phyloP scores from a whole-genome alignment of 805 yeast genomes.

The Ascoidea rubescens region DNA sequence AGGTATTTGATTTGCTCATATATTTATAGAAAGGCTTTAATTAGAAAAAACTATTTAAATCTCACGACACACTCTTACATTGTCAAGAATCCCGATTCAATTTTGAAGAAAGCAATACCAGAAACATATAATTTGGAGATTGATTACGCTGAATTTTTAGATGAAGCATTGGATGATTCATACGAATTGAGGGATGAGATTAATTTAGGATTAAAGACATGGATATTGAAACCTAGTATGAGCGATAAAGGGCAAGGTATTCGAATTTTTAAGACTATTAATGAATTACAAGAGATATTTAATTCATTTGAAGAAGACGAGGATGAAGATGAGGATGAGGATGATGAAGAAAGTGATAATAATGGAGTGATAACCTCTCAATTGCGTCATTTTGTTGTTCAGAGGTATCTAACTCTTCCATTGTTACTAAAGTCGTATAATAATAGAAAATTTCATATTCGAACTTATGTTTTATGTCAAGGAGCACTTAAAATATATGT shows the following conservation, averaged over 20 bases:
- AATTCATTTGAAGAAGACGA: slow-evolving; percentile 74
- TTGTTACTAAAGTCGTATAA: slow-evolving; percentile 46
- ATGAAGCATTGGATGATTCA: slow-evolving; percentile 85
- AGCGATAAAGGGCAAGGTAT: slow-evolving; percentile 97
- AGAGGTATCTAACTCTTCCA: slow-evolving; percentile 63
- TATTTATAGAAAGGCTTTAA: slow-evolving; percentile 79
- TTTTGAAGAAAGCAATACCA: slow-evolving; percentile 50
- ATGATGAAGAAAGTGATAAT: slow-evolving; percentile 19
- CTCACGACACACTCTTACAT: slow-evolving; percentile 63
- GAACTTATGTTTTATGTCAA: slow-evolving; percentile 66
- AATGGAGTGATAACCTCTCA: slow-evolving; percentile 76
- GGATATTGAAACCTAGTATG: slow-evolving; percentile 95
- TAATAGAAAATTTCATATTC: slow-evolving; percentile 73
- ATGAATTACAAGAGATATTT: slow-evolving; percentile 71
- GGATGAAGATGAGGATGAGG: slow-evolving; percentile 37
- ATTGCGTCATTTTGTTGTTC: slow-evolving; percentile 81
- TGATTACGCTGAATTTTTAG: slow-evolving; percentile 92
- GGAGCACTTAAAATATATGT: slow-evolving; percentile 73
- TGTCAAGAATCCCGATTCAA: slow-evolving; percentile 62
- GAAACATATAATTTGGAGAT: slow-evolving; percentile 71
- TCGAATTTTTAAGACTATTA: slow-evolving; percentile 61
- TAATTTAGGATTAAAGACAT: slow-evolving; percentile 36
- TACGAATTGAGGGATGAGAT: slow-evolving; percentile 78
- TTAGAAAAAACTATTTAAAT: slow-evolving; percentile 81
- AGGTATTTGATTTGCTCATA: slow-evolving; percentile 65